Evolutionary conservation across 768 basidiomycete genomes (phyloP).

Genomic region (Suillus subaureus): DNA sequence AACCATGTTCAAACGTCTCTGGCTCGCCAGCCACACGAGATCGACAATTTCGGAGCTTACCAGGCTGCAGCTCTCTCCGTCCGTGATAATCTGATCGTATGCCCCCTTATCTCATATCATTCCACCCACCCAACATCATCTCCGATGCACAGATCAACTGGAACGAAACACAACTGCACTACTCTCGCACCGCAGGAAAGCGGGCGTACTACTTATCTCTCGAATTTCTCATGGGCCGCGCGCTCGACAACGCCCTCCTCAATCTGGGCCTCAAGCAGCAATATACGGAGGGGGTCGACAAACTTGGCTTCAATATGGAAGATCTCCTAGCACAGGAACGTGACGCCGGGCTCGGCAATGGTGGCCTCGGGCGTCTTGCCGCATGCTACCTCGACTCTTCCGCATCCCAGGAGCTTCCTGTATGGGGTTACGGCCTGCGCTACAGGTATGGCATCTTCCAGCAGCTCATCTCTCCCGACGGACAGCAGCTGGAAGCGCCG

Average conservation of each 20-base stretch:
- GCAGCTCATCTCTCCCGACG: slow-evolving; percentile 83
- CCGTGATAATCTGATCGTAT: slow-evolving; percentile 83
- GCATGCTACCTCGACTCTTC: slow-evolving; percentile 97
- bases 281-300: slow-evolving; percentile 65
- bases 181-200: slow-evolving; percentile 84
- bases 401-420: slow-evolving; percentile 85
- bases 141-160: slow-evolving; percentile 63
- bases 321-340: slow-evolving; percentile 87
- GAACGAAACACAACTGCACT: slow-evolving; percentile 79
- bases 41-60: slow-evolving; percentile 86
- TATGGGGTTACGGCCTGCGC: slow-evolving; percentile 94
- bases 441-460: slow-evolving; percentile 98
- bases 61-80: slow-evolving; percentile 89
- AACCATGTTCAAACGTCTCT: slow-evolving; percentile 88
- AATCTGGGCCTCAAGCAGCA: slow-evolving; percentile 85
- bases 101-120: slow-evolving; percentile 20
- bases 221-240: slow-evolving; percentile 88
- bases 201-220: slow-evolving; percentile 95
- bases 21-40: slow-evolving; percentile 88
- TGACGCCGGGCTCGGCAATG: slow-evolving; percentile 94
- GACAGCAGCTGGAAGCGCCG: slow-evolving; percentile 85
- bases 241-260: slow-evolving; percentile 79
- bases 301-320: slow-evolving; percentile 90
- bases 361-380: slow-evolving; percentile 93
- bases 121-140: slow-evolving; percentile 6